Base-by-base conservation (phyloP, 352 stramenopile species). In the Phytopythium vexans region DNA sequence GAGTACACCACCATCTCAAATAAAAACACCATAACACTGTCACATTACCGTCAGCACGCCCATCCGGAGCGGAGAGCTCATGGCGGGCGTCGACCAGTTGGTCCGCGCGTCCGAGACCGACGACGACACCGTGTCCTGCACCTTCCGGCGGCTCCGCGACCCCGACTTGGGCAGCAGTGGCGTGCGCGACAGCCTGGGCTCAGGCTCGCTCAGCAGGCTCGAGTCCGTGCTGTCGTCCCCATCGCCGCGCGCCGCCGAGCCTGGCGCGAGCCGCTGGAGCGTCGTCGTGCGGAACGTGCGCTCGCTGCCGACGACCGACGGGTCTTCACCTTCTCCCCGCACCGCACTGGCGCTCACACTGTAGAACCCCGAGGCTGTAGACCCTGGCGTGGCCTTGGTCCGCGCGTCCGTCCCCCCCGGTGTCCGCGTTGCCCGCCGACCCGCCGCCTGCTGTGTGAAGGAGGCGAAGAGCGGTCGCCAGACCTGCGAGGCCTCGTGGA, bases 391-490 rank as follows among this genome's bases (percentile, higher is more conserved):
- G 44, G 21, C 21, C 21, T 27, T 27, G 21, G 21, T 27, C 21
- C 21, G 21, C 1, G 21, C 21, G 2, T 27, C 21, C 21, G 41
- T 64, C 12, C 61, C 63, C 21, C 73, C 71, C 14, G 77, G 73
- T 0, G 75, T 81, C 14, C 73, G 72, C 27, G 76, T 68, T 0
- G 74, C 69, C 10, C 35, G 50, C 34, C 54, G 36, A 9, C 72
- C 72, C 27, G 70, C 60, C 11, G 71, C 65, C 44, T 79, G 73
- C 15, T 72, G 72, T 31, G 71, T 70, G 54, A 88, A 89, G 35
- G 77, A 84, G 46, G 84, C 77, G 50, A 92, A 92, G 21, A 92
- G 77, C 54, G 82, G 79, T 27, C 67, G 72, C 82, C 82, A 92
- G n/a, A 87, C 71, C 57, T 79, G 75, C 56, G 80, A 82, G 40